Evolutionary conservation across 306 rosid genomes (phyloP), one percentile per base, ranked within the genome.

Genomic region (Inga oerstediana): DNA sequence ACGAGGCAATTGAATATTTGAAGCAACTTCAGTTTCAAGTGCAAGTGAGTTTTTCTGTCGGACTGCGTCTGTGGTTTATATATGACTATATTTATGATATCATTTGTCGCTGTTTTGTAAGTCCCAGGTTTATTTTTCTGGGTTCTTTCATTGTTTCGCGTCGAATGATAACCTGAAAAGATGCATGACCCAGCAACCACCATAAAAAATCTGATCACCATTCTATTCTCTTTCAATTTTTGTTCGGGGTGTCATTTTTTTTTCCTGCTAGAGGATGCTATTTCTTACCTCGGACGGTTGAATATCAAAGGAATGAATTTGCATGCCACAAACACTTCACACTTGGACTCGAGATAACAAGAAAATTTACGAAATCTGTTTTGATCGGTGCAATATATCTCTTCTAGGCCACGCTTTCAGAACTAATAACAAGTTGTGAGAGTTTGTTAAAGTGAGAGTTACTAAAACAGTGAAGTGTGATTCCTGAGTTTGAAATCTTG

Each of bases 1-100:
- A 93, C 44, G 99, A 96, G 68, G 99, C 93, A 51, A 96, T 96
- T 48, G 98, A 96, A 46, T 96, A 96, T 84, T 84, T 96, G 93
- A 92, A 96, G 93, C 99, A 96, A 84, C 99, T 96, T 85, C 99
- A 96, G 85, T 92, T 96, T 88, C 99, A 96, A 90, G 98, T 92
- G 64, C 90, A 88, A 81, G 88, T 88, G 77, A 88, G 81, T 85
- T 65, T 65, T 86, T 88, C 82, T 83, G 67, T 78, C 72, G 17
- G 27, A 74, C 80, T 44, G 54, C 4, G 59, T 46, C 41, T 70
- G 27, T 65, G 70, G 67, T 88, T n/a, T 68, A 49, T 75, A 62
- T 34, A 10, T 54, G 3, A 22, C 44, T 15, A 79, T 39, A 52
- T 8, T 24, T 66, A 46, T 34, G 45, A 61, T 15, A 13, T 30